These are phyloP conservation scores for Anethum foeniculum DNA, from an alignment of 140 eudicot species.

Conservation along the genomic window DNA sequence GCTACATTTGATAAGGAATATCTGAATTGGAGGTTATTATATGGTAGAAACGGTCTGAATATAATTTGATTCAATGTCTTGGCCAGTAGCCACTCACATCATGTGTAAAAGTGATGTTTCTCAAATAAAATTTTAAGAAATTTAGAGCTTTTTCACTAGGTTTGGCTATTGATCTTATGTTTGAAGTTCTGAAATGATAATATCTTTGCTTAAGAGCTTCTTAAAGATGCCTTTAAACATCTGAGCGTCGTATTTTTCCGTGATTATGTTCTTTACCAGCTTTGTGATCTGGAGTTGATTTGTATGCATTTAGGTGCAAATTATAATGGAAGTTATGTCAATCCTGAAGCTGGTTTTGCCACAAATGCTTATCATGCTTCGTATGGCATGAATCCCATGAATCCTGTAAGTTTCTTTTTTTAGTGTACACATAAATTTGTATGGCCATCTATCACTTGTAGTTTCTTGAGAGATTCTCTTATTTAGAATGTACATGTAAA, in stretches of 20 bases:
- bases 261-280: neutral
- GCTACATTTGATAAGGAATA: neutral
- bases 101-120: neutral
- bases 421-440: conserved; percentile 4
- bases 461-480: neutral
- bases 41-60: neutral
- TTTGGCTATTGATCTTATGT: neutral
- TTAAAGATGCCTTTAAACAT: neutral
- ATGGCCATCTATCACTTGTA: neutral
- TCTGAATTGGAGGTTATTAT: neutral
- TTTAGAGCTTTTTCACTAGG: neutral
- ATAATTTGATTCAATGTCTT: neutral
- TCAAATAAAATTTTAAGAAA: neutral
- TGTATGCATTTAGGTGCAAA: conserved; percentile 32
- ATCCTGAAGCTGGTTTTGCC: conserved; percentile 57
- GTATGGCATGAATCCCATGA: conserved; percentile 52
- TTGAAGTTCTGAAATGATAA: neutral
- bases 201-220: neutral
- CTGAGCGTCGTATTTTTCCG: neutral
- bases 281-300: neutral
- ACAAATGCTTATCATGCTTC: conserved; percentile 63
- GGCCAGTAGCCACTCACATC: neutral
- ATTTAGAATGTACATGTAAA: neutral
- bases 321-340: conserved; percentile 60
- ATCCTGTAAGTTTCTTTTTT: conserved; percentile 36